A percentile compares a stretch with the other conserved stretches of the same genome.
These are phyloP conservation scores for Cicer yamashitae DNA, from an alignment of 306 rosid genomes.

Conservation along the genomic window DNA sequence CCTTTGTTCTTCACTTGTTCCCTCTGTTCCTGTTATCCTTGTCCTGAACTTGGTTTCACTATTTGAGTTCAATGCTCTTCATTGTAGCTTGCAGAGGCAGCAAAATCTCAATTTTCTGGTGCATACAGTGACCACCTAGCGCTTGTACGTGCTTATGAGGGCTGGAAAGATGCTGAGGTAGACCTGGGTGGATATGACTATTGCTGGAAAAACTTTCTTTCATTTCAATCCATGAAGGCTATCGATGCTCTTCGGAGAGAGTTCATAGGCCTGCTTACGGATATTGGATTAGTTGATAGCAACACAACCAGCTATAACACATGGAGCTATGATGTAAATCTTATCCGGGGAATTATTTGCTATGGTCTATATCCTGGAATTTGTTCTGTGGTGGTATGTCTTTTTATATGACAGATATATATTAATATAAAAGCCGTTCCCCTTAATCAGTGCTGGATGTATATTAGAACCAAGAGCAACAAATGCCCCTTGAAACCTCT, in stretches of 20 bases:
- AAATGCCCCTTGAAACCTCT: not conserved
- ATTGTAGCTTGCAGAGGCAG: slow-evolving; percentile 92
- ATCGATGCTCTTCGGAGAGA: slow-evolving; percentile 90
- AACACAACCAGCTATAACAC: slow-evolving; percentile 58
- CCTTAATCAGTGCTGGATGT: slow-evolving; percentile 17
- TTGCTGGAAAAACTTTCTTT: slow-evolving; percentile 94
- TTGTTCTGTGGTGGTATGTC: slow-evolving; percentile 85
- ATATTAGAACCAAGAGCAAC: slow-evolving; percentile 1
- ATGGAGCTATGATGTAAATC: slow-evolving; percentile 76
- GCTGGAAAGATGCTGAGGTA: slow-evolving; percentile 87
- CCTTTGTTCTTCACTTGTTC: slow-evolving; percentile 5
- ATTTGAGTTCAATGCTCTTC: slow-evolving; percentile 44
- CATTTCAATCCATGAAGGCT: slow-evolving; percentile 89
- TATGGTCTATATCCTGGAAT: slow-evolving; percentile 94
- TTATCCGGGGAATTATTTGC: slow-evolving; percentile 81
- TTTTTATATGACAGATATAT: slow-evolving; percentile 5
- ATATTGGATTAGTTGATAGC: slow-evolving; percentile 77
- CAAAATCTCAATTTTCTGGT: slow-evolving; percentile 79
- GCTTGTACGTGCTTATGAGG: slow-evolving; percentile 82
- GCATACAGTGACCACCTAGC: slow-evolving; percentile 94
- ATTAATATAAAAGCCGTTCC: slow-evolving; percentile 14
- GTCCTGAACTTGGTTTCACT: slow-evolving; percentile 42
- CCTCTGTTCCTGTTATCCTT: slow-evolving; percentile 25
- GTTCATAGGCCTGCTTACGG: slow-evolving; percentile 75
- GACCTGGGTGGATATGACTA: slow-evolving; percentile 79